Evolutionary conservation across 495 filamentous ascomycete species (phyloP).

Genomic region (Talaromyces proteolyticus): DNA sequence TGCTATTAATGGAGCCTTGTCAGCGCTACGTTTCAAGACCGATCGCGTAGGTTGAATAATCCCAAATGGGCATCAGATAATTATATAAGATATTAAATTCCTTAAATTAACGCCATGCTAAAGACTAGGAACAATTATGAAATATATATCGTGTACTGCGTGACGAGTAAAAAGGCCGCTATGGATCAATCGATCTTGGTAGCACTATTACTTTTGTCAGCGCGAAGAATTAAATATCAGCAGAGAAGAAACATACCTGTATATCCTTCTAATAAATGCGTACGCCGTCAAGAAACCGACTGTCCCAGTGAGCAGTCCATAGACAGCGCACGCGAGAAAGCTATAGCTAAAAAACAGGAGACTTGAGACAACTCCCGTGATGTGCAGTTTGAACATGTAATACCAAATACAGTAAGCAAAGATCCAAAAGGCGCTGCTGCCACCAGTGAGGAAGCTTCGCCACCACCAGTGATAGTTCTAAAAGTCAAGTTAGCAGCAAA

Average conservation of each 20-base stretch:
- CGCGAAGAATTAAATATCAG: not conserved
- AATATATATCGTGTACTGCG: no score
- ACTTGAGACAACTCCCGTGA: conserved; percentile 73
- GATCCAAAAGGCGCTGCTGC: conserved; percentile 76
- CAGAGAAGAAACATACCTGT: conserved; percentile 51
- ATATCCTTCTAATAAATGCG: conserved; percentile 84
- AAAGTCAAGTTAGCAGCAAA: conserved; percentile 11
- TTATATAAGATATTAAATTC: no score
- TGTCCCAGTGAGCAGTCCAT: conserved; percentile 79
- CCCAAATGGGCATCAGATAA: no score
- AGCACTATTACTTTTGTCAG: conserved; percentile 16
- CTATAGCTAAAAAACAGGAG: conserved; percentile 86
- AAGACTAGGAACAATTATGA: no score
- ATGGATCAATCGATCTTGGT: conserved; percentile 34
- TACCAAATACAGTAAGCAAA: conserved; percentile 86
- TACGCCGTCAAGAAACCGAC: conserved; percentile 86
- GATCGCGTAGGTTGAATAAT: no score
- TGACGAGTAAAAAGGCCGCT: not conserved
- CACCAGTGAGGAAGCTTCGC: conserved; percentile 83
- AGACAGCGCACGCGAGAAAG: conserved; percentile 74
- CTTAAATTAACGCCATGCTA: no score
- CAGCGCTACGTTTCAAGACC: no score
- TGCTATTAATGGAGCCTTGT: no score
- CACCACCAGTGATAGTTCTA: conserved; percentile 96
- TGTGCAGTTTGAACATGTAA: conserved; percentile 75